Base-by-base conservation (phyloP, 805 yeast species). In the Cyberlindnera meyerae region DNA sequence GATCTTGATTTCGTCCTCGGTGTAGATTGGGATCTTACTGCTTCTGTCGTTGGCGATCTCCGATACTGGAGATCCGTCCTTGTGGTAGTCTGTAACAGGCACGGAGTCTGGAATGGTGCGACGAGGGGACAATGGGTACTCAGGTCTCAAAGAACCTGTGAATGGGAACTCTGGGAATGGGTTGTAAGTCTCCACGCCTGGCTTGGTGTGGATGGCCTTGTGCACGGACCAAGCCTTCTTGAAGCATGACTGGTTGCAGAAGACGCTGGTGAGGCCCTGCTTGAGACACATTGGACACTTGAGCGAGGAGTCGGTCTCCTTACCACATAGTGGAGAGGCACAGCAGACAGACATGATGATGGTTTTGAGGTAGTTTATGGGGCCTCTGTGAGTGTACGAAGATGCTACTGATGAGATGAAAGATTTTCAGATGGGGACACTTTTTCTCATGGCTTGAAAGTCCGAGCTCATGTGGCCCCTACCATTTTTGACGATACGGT, bases 241-340 rank as follows among this genome's bases (percentile, higher is more conserved):
- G 66, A 86, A 90, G 61, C 98, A 90, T 1, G 63, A 63, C 47
- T 89, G 95, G 54, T 79, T 73, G 65, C 98, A 93, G 62, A 90
- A 93, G 14, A 71, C 71, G 33, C 75, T 66, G 27, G 70, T 66
- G 33, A 75, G 49, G 12, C 78, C 85, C 42, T 70, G 71, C 55
- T 93, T 89, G 44, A 93, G 63, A 61, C 98, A 93, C 12, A 89
- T 68, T 0, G 98, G 98, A 60, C 98, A 93, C 57, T 88, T 88
- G 47, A 93, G 67, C 28, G 70, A 61, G 15, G 94, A 82, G 4
- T 66, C 66, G 11, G 96, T 88, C 25, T 70, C 73, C 51, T 87
- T 88, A 15, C 93, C 93, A 66, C 98, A 93, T 50, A 77, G 84
- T 15, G 84, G 75, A 17, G 95, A 83, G 9, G 84, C 66, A 62